phyloP scores from a whole-genome alignment of 345 rosid genomes.

The Boechera divaricarpa region DNA sequence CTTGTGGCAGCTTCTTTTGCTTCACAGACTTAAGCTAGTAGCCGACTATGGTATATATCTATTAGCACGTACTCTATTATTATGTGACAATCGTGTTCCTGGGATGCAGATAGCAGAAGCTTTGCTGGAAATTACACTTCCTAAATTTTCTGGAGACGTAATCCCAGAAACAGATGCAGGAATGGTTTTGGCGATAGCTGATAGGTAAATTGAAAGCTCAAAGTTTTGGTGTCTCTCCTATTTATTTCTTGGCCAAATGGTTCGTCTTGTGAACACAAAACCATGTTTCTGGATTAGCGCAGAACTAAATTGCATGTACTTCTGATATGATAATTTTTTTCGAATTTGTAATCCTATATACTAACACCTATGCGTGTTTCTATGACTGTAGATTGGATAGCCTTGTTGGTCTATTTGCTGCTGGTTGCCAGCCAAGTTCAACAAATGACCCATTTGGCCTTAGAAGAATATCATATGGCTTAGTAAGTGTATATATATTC shows the following conservation, averaged over 20 bases:
- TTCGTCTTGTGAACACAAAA: slow-evolving; percentile 17
- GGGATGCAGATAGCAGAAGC: slow-evolving; percentile 82
- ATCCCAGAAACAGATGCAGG: slow-evolving; percentile 90
- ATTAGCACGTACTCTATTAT: slow-evolving; percentile 8
- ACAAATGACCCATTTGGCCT: slow-evolving; percentile 93
- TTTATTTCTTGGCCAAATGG: slow-evolving; percentile 19
- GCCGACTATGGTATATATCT: slow-evolving; percentile 15
- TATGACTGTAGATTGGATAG: slow-evolving; percentile 75
- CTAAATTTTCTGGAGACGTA: slow-evolving; percentile 88
- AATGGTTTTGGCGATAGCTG: slow-evolving; percentile 84
- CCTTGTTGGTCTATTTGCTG: slow-evolving; percentile 93
- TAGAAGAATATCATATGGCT: slow-evolving; percentile 92
- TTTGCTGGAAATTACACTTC: slow-evolving; percentile 81
- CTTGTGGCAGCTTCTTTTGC: background rate
- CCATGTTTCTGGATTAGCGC: slow-evolving; percentile 1
- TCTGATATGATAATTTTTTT: slow-evolving; percentile 28
- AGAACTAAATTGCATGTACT: slow-evolving; percentile 20
- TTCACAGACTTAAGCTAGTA: slow-evolving; percentile 23
- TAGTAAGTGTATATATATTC: slow-evolving; percentile 61
- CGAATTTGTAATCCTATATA: slow-evolving; percentile 15
- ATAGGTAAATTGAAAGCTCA: slow-evolving; percentile 62
- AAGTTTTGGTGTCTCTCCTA: slow-evolving; percentile 26
- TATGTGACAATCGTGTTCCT: slow-evolving; percentile 22
- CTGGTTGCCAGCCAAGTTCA: slow-evolving; percentile 98
- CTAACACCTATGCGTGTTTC: slow-evolving; percentile 13